Percentiles rank a stretch among this genome's conserved stretches.
Conservation (phyloP, 2,329 filamentous ascomycete genomes). For the Colletotrichum orchidophilum region DNA sequence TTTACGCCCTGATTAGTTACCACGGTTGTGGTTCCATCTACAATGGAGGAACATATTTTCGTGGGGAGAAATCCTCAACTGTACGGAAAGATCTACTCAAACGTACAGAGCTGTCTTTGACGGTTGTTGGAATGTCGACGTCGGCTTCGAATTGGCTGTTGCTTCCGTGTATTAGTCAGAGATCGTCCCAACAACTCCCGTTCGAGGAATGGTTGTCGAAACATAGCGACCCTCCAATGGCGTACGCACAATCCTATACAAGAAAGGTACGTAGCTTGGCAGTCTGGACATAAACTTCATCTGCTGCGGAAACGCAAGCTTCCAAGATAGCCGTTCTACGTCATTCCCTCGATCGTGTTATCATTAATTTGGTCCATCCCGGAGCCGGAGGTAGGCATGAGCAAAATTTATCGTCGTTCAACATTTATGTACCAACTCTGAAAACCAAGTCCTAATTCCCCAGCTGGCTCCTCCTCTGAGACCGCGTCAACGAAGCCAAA, state of each 20-base stretch:
- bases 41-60: constrained; percentile 43
- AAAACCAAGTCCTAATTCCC: constrained; percentile 37
- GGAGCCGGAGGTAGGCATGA: constrained; percentile 39
- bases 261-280: constrained; percentile 22
- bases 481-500: constrained; percentile 42
- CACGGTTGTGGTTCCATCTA: constrained; percentile 44
- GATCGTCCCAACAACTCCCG: constrained; percentile 41
- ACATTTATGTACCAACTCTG: background rate
- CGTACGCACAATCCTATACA: constrained; percentile 1
- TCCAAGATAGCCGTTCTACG: constrained; percentile 44
- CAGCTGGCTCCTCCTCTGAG: constrained; percentile 42
- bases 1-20: constrained; percentile 45
- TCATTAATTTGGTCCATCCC: constrained; percentile 41
- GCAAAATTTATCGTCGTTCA: background rate
- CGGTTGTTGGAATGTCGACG: constrained; percentile 40
- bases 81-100: background rate
- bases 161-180: constrained; percentile 50
- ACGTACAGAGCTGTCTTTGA: background rate
- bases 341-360: constrained; percentile 43
- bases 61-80: constrained; percentile 47
- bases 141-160: constrained; percentile 51
- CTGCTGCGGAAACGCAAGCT: constrained; percentile 42
- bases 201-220: constrained; percentile 45
- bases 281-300: constrained; percentile 41
- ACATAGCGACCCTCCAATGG: constrained; percentile 46